A percentile compares a stretch with the other conserved stretches of the same genome.
phyloP scores from a whole-genome alignment of 805 yeast species.

The Candida anglica region DNA sequence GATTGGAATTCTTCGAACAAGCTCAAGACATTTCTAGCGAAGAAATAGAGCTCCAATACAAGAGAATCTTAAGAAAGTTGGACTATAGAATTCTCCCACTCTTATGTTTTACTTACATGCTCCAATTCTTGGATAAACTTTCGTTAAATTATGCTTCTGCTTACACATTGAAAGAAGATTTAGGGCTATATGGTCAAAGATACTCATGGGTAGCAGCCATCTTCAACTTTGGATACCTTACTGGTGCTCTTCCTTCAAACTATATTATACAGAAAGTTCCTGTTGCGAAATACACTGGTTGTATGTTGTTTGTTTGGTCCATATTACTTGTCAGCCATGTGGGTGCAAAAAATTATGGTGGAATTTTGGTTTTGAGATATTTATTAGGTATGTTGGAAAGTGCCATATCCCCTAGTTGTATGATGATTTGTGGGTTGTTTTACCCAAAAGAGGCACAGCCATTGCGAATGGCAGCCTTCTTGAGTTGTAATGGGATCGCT shows the following conservation, averaged over 20 bases:
- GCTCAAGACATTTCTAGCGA: slow-evolving; percentile 24
- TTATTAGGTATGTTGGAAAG: slow-evolving; percentile 33
- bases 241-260: slow-evolving; percentile 16
- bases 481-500: slow-evolving; percentile 23
- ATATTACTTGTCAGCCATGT: slow-evolving; percentile 18
- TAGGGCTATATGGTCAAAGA: slow-evolving; percentile 15
- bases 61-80: slow-evolving; percentile 25
- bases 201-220: slow-evolving; percentile 26
- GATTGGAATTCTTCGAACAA: slow-evolving; percentile 21
- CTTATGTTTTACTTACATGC: slow-evolving; percentile 20
- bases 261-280: slow-evolving; percentile 15
- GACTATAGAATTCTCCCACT: slow-evolving; percentile 28
- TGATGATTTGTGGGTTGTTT: slow-evolving; percentile 29
- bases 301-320: slow-evolving; percentile 17
- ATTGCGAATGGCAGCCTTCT: slow-evolving; percentile 22
- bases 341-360: slow-evolving; percentile 31
- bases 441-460: slow-evolving; percentile 31
- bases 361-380: slow-evolving; percentile 28
- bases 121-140: slow-evolving; percentile 22
- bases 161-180: slow-evolving; percentile 17
- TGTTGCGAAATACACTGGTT: slow-evolving; percentile 12
- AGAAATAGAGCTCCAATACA: slow-evolving; percentile 18
- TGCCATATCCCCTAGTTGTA: slow-evolving; percentile 30
- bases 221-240: slow-evolving; percentile 20
- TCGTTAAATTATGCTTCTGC: slow-evolving; percentile 21